Conservation (phyloP, 805 yeast genomes). For the Ogataea nonfermentans region DNA sequence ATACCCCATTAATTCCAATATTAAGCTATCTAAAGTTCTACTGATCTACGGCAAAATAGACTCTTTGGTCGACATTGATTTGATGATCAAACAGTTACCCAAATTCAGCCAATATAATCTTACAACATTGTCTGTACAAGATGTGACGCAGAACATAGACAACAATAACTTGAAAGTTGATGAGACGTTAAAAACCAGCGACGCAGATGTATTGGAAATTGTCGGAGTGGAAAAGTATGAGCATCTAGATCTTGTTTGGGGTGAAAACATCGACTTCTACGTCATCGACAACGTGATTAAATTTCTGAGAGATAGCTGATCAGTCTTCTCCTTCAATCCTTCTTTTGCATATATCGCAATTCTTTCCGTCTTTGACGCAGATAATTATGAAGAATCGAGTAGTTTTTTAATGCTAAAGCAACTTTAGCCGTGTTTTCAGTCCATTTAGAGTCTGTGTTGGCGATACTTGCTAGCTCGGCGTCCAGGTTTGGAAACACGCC, state of each 20-base stretch:
- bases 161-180: conserved; percentile 21
- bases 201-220: conserved; percentile 12
- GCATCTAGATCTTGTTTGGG: conserved; percentile 93
- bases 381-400: conserved; percentile 12
- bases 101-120: conserved; percentile 14
- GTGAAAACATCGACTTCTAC: conserved; percentile 54
- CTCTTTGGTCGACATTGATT: conserved; percentile 81
- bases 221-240: conserved; percentile 70
- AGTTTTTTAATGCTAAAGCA: conserved; percentile 15
- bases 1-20: conserved; percentile 44
- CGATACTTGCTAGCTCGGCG: conserved; percentile 4
- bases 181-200: conserved; percentile 4
- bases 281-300: conserved; percentile 44
- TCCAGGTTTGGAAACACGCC: conserved; percentile 5
- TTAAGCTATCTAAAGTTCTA: conserved; percentile 61
- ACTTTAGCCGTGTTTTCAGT: conserved; percentile 8
- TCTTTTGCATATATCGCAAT: conserved; percentile 2
- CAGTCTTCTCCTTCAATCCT: background rate
- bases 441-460: conserved; percentile 12
- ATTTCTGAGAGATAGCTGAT: conserved; percentile 19
- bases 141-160: conserved; percentile 3
- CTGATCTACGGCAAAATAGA: conserved; percentile 81
- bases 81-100: conserved; percentile 55
- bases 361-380: conserved; percentile 15
- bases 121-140: conserved; percentile 3